A percentile compares a stretch with the other conserved stretches of the same genome.
Evolutionary conservation across 768 basidiomycete genomes (phyloP).

Genomic region (Rhizopogon vesiculosus): DNA sequence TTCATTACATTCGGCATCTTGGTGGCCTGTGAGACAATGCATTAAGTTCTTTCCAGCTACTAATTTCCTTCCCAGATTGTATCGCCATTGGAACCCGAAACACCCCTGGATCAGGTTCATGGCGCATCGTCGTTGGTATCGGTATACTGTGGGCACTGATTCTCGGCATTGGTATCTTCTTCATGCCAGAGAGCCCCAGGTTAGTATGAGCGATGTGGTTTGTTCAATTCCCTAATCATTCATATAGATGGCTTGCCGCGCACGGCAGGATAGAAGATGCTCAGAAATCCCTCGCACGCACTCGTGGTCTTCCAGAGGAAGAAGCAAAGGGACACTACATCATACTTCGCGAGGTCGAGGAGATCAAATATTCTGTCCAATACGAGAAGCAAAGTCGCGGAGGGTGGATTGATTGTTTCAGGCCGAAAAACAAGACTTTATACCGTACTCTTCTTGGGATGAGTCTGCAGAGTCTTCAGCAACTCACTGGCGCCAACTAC

Average conservation of each 20-base stretch:
- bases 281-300: constrained; percentile 39
- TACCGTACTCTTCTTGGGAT: constrained; percentile 65
- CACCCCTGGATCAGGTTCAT: constrained; percentile 43
- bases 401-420: constrained; percentile 72
- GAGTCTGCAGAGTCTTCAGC: constrained; percentile 65
- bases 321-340: constrained; percentile 37
- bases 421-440: constrained; percentile 45
- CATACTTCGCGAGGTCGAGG: constrained; percentile 45
- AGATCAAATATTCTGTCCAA: constrained; percentile 50
- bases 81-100: constrained; percentile 65
- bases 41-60: constrained; percentile 4
- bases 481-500: constrained; percentile 68
- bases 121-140: constrained; percentile 60
- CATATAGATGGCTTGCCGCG: constrained; percentile 49
- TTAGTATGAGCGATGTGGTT: constrained; percentile 11
- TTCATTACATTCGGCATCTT: constrained; percentile 72
- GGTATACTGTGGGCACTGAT: constrained; percentile 60
- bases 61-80: constrained; percentile 36
- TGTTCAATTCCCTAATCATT: constrained; percentile 1
- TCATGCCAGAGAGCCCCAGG: constrained; percentile 67
- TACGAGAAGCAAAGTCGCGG: constrained; percentile 40
- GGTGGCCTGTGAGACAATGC: constrained; percentile 45
- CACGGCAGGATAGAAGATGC: constrained; percentile 46
- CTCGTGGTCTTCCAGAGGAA: constrained; percentile 40
- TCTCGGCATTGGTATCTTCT: constrained; percentile 58